Evolutionary conservation across 2,329 filamentous ascomycete species (phyloP), one percentile per base, ranked within the genome.

Genomic region (Pezicula neosporulosa): DNA sequence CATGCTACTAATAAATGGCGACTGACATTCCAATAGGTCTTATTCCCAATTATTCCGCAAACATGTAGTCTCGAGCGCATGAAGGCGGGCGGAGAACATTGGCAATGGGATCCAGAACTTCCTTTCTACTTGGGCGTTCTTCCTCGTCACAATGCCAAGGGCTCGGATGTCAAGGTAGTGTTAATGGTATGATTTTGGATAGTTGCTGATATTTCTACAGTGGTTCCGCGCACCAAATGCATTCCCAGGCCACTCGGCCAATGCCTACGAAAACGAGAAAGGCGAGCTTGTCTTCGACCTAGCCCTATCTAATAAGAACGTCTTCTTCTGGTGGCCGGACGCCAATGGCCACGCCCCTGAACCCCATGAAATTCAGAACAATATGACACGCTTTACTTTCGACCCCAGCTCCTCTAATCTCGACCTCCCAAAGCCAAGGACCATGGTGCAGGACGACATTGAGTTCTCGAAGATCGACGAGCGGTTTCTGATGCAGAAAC

Each of bases 51-150:
- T 6, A 24, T 24, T 24, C 24, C 24, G 6, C 24, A 24, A 24
- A 24, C 24, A 24, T 24, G 24, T 6, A 24, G 24, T 6, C 24
- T 62, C 0, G 70, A 69, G 10, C 68, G 70, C 13, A 56, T 71
- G 60, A 61, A 54, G 2, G 73, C 73, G 0, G 69, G 69, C 12
- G 72, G 70, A 1, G 73, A 76, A 51, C 75, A 77, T 61, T 77
- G 74, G 63, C 73, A 74, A 0, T 77, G 74, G 75, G 72, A 77
- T 44, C 73, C 76, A 1, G 64, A 77, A 6, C 76, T 79, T 24
- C 24, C 24, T 24, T 24, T 24, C 24, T 24, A 24, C 24, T 57
- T 74, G 79, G 55, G 77, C 79, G 57, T 77, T 73, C 64, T 80
- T 80, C 53, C 77, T 75, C 1, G 66, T 81, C 6, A 75, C 80